Evolutionary conservation across 2,329 filamentous ascomycete species (phyloP).

Genomic region (Diplocarpon mali): DNA sequence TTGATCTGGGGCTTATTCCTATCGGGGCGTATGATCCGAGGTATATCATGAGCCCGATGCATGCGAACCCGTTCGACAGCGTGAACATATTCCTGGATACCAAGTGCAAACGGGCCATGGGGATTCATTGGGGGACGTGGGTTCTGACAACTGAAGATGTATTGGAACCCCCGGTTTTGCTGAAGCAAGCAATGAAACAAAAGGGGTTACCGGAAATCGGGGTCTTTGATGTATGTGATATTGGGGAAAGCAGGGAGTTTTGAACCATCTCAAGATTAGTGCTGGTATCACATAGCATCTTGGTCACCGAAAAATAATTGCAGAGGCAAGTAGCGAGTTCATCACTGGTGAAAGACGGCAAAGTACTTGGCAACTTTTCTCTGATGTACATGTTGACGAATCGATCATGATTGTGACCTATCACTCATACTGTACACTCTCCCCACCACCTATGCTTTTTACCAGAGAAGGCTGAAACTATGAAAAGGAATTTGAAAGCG

Average conservation of each 20-base stretch:
- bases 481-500: conserved; percentile 4
- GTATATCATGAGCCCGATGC: conserved; percentile 64
- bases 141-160: conserved; percentile 67
- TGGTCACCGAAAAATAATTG: no score
- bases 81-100: conserved; percentile 87
- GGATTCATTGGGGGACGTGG: conserved; percentile 92
- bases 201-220: conserved; percentile 59
- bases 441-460: background rate
- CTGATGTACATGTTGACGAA: conserved; percentile 11
- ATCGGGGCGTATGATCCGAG: conserved; percentile 81
- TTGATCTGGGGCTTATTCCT: conserved; percentile 84
- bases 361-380: conserved; percentile 4
- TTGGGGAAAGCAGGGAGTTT: conserved; percentile 75
- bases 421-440: conserved; percentile 10
- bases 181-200: conserved; percentile 60
- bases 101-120: conserved; percentile 64
- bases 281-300: no score
- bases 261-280: conserved; percentile 25
- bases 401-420: conserved; percentile 6
- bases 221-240: conserved; percentile 71
- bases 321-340: background rate
- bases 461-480: conserved; percentile 6
- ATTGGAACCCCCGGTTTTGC: conserved; percentile 63
- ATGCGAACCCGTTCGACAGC: conserved; percentile 76
- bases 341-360: background rate